Percentiles rank a stretch among this genome's conserved stretches.
phyloP scores from a whole-genome alignment of 257 asterid species.

The Solanum piurae region DNA sequence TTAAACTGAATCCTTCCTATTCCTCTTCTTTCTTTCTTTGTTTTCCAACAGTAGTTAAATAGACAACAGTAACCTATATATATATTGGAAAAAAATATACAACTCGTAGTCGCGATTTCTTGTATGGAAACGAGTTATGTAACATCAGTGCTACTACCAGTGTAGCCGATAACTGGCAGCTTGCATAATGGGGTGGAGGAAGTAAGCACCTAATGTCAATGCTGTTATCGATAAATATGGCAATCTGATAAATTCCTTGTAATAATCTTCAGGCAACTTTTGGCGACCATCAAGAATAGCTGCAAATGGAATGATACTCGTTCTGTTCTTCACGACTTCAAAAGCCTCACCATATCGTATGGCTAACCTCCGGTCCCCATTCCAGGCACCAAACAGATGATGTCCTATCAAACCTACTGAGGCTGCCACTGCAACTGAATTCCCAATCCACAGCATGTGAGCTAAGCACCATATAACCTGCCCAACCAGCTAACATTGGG shows the following conservation, averaged over 20 bases:
- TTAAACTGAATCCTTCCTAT: not conserved
- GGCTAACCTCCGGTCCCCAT: slow-evolving; percentile 83
- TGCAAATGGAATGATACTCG: slow-evolving; percentile 82
- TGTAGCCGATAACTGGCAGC: slow-evolving; percentile 83
- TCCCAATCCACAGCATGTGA: slow-evolving; percentile 92
- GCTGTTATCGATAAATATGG: slow-evolving; percentile 68
- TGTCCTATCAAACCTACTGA: slow-evolving; percentile 85
- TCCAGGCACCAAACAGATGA: slow-evolving; percentile 95
- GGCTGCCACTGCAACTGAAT: slow-evolving; percentile 81
- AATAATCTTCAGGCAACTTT: slow-evolving; percentile 70
- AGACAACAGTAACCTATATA: not conserved
- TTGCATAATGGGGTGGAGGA: slow-evolving; percentile 89
- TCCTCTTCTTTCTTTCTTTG: not conserved
- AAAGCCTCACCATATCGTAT: slow-evolving; percentile 77
- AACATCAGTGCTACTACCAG: slow-evolving; percentile 37
- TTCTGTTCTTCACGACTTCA: slow-evolving; percentile 62
- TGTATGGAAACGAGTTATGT: not conserved
- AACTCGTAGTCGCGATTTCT: not conserved
- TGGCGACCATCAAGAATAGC: slow-evolving; percentile 92
- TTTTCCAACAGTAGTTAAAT: not conserved
- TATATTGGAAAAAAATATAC: not conserved
- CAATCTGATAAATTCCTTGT: slow-evolving; percentile 71
- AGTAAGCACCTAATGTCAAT: slow-evolving; percentile 69
- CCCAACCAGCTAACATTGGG: slow-evolving; percentile 62
- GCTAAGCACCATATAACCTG: slow-evolving; percentile 97